phyloP scores from a whole-genome alignment of 129 eudicot genomes.

The Escallonia rubra region DNA sequence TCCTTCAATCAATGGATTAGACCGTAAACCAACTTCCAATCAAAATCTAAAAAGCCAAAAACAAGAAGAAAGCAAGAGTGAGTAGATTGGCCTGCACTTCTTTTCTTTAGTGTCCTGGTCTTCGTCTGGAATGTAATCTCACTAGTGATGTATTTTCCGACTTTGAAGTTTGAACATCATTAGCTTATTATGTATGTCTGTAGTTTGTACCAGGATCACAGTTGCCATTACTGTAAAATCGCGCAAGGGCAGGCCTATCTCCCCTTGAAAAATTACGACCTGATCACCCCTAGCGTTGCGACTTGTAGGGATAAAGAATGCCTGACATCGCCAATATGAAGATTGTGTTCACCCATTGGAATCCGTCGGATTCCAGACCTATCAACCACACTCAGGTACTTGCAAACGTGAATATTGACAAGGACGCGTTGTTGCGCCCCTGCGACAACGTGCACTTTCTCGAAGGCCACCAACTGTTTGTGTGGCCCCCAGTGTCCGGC shows the following conservation, averaged over 20 bases:
- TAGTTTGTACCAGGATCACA: background rate
- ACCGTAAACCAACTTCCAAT: too few species aligned
- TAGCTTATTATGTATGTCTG: too few species aligned
- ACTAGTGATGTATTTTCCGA: too few species aligned
- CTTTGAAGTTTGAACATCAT: too few species aligned
- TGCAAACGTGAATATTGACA: slow-evolving; percentile 62
- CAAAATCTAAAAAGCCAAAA: too few species aligned
- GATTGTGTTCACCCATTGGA: slow-evolving; percentile 70
- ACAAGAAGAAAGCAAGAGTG: too few species aligned
- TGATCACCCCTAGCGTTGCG: slow-evolving; percentile 53
- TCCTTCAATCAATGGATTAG: too few species aligned
- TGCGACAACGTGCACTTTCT: slow-evolving; percentile 49
- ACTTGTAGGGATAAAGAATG: slow-evolving; percentile 70
- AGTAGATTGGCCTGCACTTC: too few species aligned
- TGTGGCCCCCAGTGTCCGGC: slow-evolving; percentile 74
- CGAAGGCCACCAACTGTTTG: slow-evolving; percentile 64
- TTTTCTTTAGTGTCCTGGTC: too few species aligned
- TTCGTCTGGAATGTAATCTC: too few species aligned
- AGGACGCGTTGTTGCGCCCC: slow-evolving; percentile 33
- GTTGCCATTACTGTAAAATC: background rate
- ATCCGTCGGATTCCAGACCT: slow-evolving; percentile 61
- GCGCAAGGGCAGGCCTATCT: background rate
- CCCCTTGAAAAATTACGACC: slow-evolving; percentile 21
- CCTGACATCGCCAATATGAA: slow-evolving; percentile 68
- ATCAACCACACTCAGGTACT: slow-evolving; percentile 70